phyloP scores from a whole-genome alignment of 140 eudicot genomes.

The Flaveria floridana region DNA sequence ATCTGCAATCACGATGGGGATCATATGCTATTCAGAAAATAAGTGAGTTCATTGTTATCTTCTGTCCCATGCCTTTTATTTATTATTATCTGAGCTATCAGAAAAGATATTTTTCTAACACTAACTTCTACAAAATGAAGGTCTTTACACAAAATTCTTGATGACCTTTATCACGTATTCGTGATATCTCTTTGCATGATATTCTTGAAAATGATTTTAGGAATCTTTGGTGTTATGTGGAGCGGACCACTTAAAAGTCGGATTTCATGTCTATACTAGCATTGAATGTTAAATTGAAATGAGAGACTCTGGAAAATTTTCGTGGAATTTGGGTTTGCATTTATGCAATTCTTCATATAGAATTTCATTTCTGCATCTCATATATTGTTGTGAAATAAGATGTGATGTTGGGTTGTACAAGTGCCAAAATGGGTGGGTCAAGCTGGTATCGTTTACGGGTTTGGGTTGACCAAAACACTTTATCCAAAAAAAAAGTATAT shows the following conservation, averaged over 20 bases:
- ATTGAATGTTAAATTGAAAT: constrained; percentile 16
- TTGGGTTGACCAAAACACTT: constrained; percentile 8
- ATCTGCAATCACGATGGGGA: constrained; percentile 67
- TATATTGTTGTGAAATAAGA: constrained; percentile 20
- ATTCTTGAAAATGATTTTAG: constrained; percentile 36
- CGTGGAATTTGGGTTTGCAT: constrained; percentile 20
- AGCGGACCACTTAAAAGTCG: constrained; percentile 34
- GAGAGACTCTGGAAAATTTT: constrained; percentile 12
- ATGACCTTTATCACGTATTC: constrained; percentile 25
- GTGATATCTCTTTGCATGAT: constrained; percentile 25
- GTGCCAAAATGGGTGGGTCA: constrained; percentile 19
- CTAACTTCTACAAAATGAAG: constrained; percentile 15
- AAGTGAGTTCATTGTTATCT: constrained; percentile 60
- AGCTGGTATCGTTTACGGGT: neutral
- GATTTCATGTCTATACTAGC: constrained; percentile 13
- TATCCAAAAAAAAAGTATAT: neutral
- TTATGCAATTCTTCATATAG: constrained; percentile 13
- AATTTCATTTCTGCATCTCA: constrained; percentile 20
- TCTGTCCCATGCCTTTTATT: constrained; percentile 25
- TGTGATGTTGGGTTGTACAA: neutral
- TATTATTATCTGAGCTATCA: constrained; percentile 2
- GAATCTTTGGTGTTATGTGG: constrained; percentile 38
- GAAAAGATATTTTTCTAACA: constrained; percentile 16
- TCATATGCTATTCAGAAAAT: constrained; percentile 42
- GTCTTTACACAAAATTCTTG: constrained; percentile 17